These are phyloP conservation scores for Rubus idaeus DNA, from an alignment of 306 rosid genomes.

Conservation along the genomic window DNA sequence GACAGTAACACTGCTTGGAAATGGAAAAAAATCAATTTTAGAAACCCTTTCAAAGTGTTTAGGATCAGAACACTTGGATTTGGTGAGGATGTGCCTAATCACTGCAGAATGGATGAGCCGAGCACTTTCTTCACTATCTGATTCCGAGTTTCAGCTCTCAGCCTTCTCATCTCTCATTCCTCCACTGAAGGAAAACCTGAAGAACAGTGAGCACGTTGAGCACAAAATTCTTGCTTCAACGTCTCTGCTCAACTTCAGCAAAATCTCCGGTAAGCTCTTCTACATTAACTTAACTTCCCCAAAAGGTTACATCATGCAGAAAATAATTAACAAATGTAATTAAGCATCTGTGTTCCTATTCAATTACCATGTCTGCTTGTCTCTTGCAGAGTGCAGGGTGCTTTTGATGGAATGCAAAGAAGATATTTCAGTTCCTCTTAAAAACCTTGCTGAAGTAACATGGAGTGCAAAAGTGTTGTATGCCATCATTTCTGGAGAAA, in stretches of 20 bases:
- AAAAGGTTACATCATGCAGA: background rate
- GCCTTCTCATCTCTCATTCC: conserved; percentile 50
- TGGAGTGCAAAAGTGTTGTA: conserved; percentile 65
- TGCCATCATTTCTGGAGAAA: conserved; percentile 40
- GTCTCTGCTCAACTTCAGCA: conserved; percentile 73
- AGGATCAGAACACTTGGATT: conserved; percentile 44
- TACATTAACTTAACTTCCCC: background rate
- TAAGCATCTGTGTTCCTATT: background rate
- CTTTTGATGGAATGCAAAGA: conserved; percentile 59
- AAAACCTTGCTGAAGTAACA: conserved; percentile 52
- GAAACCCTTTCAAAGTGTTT: conserved; percentile 53
- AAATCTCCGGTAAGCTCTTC: conserved; percentile 59
- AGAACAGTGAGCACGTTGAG: conserved; percentile 46
- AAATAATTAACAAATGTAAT: background rate
- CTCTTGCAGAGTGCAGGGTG: conserved; percentile 53
- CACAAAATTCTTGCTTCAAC: conserved; percentile 65
- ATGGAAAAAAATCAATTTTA: conserved; percentile 59
- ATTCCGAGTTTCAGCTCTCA: conserved; percentile 53
- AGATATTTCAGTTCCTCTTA: conserved; percentile 54
- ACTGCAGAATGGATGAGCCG: conserved; percentile 74
- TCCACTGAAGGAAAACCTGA: conserved; percentile 45
- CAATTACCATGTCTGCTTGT: background rate
- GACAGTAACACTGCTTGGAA: conserved; percentile 47
- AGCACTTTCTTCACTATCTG: conserved; percentile 37
- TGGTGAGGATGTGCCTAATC: conserved; percentile 51